Base-by-base conservation (phyloP, 371 early-diverging fungal genomes). In the Rhizopus arrhizus region DNA sequence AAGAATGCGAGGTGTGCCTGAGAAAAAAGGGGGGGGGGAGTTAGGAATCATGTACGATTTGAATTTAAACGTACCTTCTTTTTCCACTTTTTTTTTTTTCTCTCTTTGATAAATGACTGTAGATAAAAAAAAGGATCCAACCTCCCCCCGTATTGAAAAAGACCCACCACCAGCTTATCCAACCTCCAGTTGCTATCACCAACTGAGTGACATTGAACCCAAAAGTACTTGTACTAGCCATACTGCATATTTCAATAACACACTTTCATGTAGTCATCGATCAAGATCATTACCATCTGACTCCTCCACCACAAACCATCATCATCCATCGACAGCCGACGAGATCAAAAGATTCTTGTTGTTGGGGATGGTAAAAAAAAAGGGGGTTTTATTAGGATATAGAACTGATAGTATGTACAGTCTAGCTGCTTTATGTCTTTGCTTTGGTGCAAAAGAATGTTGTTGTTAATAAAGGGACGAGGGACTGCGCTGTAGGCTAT, bases 301-400 rank as follows among this genome's bases (percentile, higher is more conserved):
- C 72, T 11, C 78, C 78, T 28, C 61, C 73, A 50, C 78, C 78
- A 38, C 75, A 78, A 47, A 73, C 75, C 8, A 72, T 74, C 13
- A 64, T 78, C 56, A 61, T 78, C 5, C 65, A 74, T 54, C 41
- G 71, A 16, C 70, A 73, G 28, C 78, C 74, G 2, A 59, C 67
- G 8, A 49, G 69, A 40, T 70, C 74, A 31, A 74, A 78, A 53
- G 78, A 74, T 56, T 73, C 78, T 13, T 78, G 78, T 49, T 78
- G 78, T 46, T 74, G 74, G 75, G 78, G 78, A 50, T 78, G 78
- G 78, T 78, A 70, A 60, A 45, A 35, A 36, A 22, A 10, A n/a
- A 13, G 34, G n/a, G 3, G 40, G 38, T 41, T 47, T 41, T 48
- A 12, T 40, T 22, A 15, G 11, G 9, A 5, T 33, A 47, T 43